Base-by-base conservation (phyloP, 441 rosid species). In the Daphne laureola region DNA sequence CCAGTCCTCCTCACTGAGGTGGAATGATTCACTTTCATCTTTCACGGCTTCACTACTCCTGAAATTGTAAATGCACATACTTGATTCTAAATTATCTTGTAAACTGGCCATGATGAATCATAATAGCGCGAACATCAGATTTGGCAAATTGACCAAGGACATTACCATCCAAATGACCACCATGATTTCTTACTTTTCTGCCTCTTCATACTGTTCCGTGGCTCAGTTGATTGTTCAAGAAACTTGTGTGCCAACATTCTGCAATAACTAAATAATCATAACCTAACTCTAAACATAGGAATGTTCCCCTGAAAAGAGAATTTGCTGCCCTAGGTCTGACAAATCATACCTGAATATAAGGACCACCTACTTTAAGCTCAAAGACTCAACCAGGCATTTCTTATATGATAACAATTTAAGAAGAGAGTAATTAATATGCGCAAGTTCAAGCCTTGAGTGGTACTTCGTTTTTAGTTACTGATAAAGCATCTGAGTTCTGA, bases 161-260 rank as follows among this genome's bases (percentile, higher is more conserved):
- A 46, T 59, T 80, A 95, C 99, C 97, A 70, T 66, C 95, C 98
- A 74, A 88, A 74, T 13, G 99, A 86, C 99, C 98, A 95, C 99
- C 98, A 91, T 54, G 99, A 76, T 57, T 72, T 76, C 68, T 84
- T 82, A 67, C 86, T 67, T 76, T 82, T 81, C 67, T 84, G 93
- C 64, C 68, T 73, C 83, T 74, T 82, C 26, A 47, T 58, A 61
- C 72, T 48, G 61, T 66, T 64, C 62, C 78, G 89, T 43, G 86
- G 79, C 65, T 83, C 93, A 35, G 76, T 50, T 11, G 95, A 86
- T 64, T 69, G 74, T 72, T 88, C 79, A 69, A 95, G 89, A 76
- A 88, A 84, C 68, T 86, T 95, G 81, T 88, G 99, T 43, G 98
- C 98, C 77, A 90, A 66, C 98, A 91, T 95, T 81, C 99, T 95